Conservation (phyloP, 352 stramenopile genomes). For the Pythium volutum region DNA sequence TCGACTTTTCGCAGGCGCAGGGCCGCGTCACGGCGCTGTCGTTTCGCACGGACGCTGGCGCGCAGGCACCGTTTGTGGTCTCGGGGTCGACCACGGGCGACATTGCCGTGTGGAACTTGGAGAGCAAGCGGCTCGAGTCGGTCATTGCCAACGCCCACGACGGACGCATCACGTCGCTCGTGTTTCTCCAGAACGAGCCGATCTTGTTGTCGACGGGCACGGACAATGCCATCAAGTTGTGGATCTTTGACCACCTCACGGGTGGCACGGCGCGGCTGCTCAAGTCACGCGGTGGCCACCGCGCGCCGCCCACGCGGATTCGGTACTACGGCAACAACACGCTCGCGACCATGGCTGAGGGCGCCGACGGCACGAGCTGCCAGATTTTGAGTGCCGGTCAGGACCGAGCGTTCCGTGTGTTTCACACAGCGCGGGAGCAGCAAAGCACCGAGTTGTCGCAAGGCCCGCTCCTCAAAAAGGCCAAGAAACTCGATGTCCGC, state of each 20-base stretch:
- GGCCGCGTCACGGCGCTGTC: slow-evolving; percentile 81
- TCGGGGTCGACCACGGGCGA: slow-evolving; percentile 72
- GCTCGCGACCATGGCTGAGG: slow-evolving; percentile 77
- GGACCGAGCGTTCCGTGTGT: slow-evolving; percentile 89
- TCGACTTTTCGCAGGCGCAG: slow-evolving; percentile 79
- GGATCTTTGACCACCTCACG: slow-evolving; percentile 92
- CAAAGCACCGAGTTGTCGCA: slow-evolving; percentile 90
- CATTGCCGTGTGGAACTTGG: slow-evolving; percentile 91
- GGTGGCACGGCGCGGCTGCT: slow-evolving; percentile 80
- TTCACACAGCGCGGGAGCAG: slow-evolving; percentile 89
- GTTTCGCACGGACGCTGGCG: slow-evolving; percentile 85
- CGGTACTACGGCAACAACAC: slow-evolving; percentile 92
- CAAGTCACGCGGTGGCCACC: slow-evolving; percentile 86
- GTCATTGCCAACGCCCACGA: slow-evolving; percentile 78
- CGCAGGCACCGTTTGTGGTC: slow-evolving; percentile 55
- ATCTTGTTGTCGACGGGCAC: slow-evolving; percentile 81
- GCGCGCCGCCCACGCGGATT: slow-evolving; percentile 78
- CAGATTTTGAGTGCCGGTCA: slow-evolving; percentile 90
- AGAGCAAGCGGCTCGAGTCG: slow-evolving; percentile 84
- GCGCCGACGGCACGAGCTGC: slow-evolving; percentile 80
- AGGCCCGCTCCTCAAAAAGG: slow-evolving; percentile 89
- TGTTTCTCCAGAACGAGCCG: slow-evolving; percentile 88
- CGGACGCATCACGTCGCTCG: slow-evolving; percentile 60
- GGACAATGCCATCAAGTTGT: slow-evolving; percentile 93
- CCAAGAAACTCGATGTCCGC: slow-evolving; percentile 82